These are phyloP conservation scores for Saksenaea oblongispora DNA, from an alignment of 371 early-diverging fungal genomes.

Conservation along the genomic window DNA sequence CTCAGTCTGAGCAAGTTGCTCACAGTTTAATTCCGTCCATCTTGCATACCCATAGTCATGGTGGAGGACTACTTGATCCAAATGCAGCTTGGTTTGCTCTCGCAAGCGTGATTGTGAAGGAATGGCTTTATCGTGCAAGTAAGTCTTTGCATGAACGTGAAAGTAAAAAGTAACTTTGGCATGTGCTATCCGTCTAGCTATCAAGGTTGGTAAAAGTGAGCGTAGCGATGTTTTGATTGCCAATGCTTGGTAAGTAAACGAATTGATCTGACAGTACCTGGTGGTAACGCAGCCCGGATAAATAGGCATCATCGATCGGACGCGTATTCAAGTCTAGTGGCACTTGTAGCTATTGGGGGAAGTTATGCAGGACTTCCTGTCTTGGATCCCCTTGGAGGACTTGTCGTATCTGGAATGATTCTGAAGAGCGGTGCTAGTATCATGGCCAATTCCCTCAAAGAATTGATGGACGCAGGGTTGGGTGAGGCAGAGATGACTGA, in stretches of 20 bases:
- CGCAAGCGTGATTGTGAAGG: conserved; percentile 65
- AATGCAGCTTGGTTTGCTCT: conserved; percentile 75
- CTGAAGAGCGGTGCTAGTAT: conserved; percentile 58
- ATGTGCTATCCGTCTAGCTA: conserved; percentile 33
- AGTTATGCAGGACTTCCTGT: conserved; percentile 64
- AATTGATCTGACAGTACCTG: neutral
- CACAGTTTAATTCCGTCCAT: conserved; percentile 1
- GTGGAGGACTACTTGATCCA: conserved; percentile 52
- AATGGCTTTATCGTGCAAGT: conserved; percentile 66
- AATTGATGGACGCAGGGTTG: conserved; percentile 50
- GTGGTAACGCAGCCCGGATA: neutral
- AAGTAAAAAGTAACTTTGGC: neutral
- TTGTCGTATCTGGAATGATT: conserved; percentile 63
- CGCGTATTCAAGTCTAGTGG: conserved; percentile 66
- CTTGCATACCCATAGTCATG: conserved; percentile 37
- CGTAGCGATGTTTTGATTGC: conserved; percentile 69
- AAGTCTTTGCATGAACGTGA: conserved; percentile 13
- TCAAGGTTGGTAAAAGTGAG: conserved; percentile 62
- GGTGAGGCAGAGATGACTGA: conserved; percentile 25
- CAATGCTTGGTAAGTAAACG: conserved; percentile 62
- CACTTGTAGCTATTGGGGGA: conserved; percentile 63
- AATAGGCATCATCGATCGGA: conserved; percentile 73
- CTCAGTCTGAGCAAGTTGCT: conserved; percentile 1
- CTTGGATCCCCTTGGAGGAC: conserved; percentile 68
- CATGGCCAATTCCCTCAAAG: conserved; percentile 38